Percentiles rank a stretch among this genome's conserved stretches.
Conservation (phyloP, 129 eudicot species). For the Flaveria robusta region DNA sequence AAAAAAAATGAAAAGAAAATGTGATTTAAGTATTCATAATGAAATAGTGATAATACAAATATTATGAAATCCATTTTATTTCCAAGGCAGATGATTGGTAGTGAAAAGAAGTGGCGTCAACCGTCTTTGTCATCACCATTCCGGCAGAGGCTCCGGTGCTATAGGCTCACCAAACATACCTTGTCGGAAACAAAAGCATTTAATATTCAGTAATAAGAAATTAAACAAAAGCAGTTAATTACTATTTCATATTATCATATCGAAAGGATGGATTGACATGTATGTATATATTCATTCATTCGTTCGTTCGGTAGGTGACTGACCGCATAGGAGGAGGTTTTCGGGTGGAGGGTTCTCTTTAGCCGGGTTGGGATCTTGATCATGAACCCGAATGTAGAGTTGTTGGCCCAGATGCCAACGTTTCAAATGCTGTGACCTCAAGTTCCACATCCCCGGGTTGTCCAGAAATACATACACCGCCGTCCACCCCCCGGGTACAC, state of each 20-base stretch:
- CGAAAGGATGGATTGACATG: too few species aligned
- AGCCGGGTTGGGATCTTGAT: constrained; percentile 65
- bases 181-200: constrained; percentile 8
- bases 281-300: not conserved
- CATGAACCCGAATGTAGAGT: constrained; percentile 60
- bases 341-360: constrained; percentile 68
- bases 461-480: constrained; percentile 63
- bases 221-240: too few species aligned
- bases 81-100: not conserved
- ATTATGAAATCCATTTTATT: not conserved
- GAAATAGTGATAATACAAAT: not conserved
- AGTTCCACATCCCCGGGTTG: constrained; percentile 83
- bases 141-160: constrained; percentile 41
- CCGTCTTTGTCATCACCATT: constrained; percentile 4
- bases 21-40: too few species aligned
- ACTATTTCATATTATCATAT: too few species aligned
- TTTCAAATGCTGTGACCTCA: constrained; percentile 68
- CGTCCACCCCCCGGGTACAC: constrained; percentile 69
- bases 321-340: constrained; percentile 66
- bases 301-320: not conserved
- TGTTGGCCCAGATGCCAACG: constrained; percentile 68
- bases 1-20: too few species aligned
- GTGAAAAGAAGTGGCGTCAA: not conserved
- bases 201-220: not conserved
- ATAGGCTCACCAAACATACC: constrained; percentile 36